These are phyloP conservation scores for Graphilbum fragrans DNA, from an alignment of 2,329 filamentous ascomycete genomes.

Conservation along the genomic window DNA sequence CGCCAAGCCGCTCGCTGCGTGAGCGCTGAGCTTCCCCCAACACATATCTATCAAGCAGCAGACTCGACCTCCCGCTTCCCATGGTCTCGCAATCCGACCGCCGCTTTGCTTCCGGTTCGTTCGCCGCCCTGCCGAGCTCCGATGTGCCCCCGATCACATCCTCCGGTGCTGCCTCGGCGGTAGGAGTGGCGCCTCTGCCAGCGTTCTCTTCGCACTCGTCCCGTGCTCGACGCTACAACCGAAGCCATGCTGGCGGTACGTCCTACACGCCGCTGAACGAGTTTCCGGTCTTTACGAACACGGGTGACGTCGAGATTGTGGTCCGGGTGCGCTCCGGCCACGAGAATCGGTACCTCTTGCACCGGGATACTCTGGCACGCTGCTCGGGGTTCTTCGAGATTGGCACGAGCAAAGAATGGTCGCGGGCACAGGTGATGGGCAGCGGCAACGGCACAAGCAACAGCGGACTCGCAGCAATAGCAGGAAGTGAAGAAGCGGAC, in stretches of 20 bases:
- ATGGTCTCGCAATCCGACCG: conserved; percentile 22
- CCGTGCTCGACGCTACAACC: conserved; percentile 47
- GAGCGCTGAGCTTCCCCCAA: too few species aligned
- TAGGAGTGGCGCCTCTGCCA: conserved; percentile 9
- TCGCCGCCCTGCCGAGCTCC: neutral
- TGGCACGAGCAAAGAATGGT: conserved; percentile 71
- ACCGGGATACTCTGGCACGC: conserved; percentile 75
- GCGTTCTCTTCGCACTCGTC: conserved; percentile 5
- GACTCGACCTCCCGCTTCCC: conserved; percentile 2
- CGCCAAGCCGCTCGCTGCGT: too few species aligned
- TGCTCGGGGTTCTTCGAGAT: conserved; percentile 92
- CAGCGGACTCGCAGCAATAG: too few species aligned
- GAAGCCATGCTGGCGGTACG: conserved; percentile 65
- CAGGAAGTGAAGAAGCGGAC: neutral
- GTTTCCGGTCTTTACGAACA: conserved; percentile 82
- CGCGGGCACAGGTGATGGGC: conserved; percentile 23
- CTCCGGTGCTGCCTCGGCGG: conserved; percentile 14
- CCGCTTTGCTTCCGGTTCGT: conserved; percentile 15
- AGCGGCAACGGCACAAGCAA: neutral
- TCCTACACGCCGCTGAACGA: conserved; percentile 70
- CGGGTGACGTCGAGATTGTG: conserved; percentile 85
- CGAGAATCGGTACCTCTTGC: conserved; percentile 77
- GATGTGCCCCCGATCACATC: conserved; percentile 10
- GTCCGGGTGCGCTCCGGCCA: conserved; percentile 52
- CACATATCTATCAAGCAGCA: too few species aligned